Conservation (phyloP, 306 rosid species). For the Quercus ilex region DNA sequence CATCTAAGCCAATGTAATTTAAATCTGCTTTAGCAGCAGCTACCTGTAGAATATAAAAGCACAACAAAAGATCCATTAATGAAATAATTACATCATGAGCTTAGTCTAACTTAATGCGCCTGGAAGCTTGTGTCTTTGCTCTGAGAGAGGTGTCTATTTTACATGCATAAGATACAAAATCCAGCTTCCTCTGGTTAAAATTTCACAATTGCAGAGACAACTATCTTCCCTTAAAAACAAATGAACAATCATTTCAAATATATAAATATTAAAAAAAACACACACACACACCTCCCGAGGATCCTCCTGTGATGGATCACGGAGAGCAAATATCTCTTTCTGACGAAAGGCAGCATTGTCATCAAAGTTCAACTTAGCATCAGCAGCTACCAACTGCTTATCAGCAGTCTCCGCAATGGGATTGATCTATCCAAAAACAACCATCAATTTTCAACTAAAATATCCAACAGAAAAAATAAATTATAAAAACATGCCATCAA, state of each 20-base stretch:
- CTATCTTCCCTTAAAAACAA: slow-evolving; percentile 4
- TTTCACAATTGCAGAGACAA: background rate
- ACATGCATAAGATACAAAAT: background rate
- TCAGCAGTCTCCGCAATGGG: slow-evolving; percentile 97
- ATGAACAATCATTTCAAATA: background rate
- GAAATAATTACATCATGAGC: background rate
- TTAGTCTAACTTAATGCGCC: background rate
- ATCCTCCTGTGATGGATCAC: slow-evolving; percentile 98
- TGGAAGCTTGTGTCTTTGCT: background rate
- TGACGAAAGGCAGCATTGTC: slow-evolving; percentile 94
- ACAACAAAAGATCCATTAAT: slow-evolving; percentile 1
- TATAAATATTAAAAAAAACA: background rate
- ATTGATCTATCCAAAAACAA: slow-evolving; percentile 63
- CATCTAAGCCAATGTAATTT: slow-evolving; percentile 95
- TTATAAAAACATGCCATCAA: slow-evolving; percentile 7
- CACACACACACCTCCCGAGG: slow-evolving; percentile 79
- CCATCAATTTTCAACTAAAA: slow-evolving; percentile 10
- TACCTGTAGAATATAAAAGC: slow-evolving; percentile 55
- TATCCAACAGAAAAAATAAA: slow-evolving; percentile 2
- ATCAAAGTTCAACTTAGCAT: slow-evolving; percentile 97
- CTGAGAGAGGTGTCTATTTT: background rate
- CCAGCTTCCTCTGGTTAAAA: background rate
- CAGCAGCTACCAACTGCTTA: slow-evolving; percentile 95
- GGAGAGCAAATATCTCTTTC: slow-evolving; percentile 82
- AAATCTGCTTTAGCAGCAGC: slow-evolving; percentile 93